Evolutionary conservation across 768 basidiomycete species (phyloP).

Genomic region (Boletus patriciae): DNA sequence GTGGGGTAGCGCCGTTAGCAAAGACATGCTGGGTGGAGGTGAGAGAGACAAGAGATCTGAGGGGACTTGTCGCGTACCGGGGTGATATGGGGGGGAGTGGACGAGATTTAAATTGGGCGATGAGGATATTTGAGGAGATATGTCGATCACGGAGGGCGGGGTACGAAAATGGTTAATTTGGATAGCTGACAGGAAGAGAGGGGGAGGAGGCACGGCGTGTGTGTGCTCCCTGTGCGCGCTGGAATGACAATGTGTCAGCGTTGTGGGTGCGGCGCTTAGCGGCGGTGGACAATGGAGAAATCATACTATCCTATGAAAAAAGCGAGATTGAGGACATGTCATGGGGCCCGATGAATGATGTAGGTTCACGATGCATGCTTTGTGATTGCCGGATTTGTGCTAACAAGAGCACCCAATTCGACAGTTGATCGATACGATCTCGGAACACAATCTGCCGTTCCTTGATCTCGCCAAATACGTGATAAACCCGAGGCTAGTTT

Average conservation of each 20-base stretch:
- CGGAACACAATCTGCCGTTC: conserved; percentile 17
- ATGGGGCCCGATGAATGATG: conserved; percentile 3
- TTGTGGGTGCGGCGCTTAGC: neutral
- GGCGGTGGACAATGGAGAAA: conserved; percentile 13
- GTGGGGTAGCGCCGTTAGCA: neutral
- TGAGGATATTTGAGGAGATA: conserved; percentile 6
- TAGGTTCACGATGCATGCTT: conserved; percentile 10
- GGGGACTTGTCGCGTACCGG: neutral
- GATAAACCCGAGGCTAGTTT: neutral
- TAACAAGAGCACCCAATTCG: conserved; percentile 27
- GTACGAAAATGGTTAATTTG: conserved; percentile 14
- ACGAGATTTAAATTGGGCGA: conserved; percentile 27
- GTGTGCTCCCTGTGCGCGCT: no score
- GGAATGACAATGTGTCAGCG: neutral
- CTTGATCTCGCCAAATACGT: conserved; percentile 8
- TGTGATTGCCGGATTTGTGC: conserved; percentile 20
- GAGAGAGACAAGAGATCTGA: neutral
- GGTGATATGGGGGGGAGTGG: conserved; percentile 1
- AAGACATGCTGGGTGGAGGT: neutral
- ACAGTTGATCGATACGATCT: conserved; percentile 8
- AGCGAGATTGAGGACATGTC: neutral
- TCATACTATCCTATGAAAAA: neutral
- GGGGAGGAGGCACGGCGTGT: neutral
- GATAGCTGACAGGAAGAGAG: neutral
- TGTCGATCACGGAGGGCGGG: conserved; percentile 21